These are phyloP conservation scores for Colletotrichum navitas DNA, from an alignment of 2,329 filamentous ascomycete genomes.

Conservation along the genomic window DNA sequence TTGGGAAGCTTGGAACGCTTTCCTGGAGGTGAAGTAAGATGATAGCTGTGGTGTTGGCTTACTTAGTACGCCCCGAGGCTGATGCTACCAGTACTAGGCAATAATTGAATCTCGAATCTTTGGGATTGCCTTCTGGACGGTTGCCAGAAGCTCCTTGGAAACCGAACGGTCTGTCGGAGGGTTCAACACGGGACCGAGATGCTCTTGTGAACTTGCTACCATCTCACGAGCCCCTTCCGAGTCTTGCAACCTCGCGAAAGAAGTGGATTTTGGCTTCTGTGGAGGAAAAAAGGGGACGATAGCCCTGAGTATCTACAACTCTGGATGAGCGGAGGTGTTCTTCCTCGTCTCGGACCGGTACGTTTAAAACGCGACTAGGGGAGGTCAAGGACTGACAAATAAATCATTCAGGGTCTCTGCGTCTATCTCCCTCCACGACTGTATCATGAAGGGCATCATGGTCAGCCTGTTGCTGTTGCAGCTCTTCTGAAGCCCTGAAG, in stretches of 20 bases:
- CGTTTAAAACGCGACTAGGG: background rate
- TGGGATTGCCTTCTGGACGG: background rate
- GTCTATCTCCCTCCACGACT: too few relatives aligned
- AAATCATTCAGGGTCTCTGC: too few relatives aligned
- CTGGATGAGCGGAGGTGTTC: background rate
- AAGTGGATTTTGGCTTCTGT: background rate
- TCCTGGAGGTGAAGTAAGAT: background rate
- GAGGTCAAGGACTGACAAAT: background rate
- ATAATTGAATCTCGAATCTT: background rate
- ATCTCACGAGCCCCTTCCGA: background rate
- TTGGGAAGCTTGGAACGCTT: background rate
- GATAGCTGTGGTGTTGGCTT: background rate
- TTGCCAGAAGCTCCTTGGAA: background rate
- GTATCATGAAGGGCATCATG: background rate
- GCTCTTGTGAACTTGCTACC: background rate
- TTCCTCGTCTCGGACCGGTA: background rate
- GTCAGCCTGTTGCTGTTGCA: background rate
- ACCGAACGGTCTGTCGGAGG: background rate
- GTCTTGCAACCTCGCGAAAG: background rate
- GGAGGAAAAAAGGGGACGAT: background rate
- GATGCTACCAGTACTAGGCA: background rate
- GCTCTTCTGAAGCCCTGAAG: background rate
- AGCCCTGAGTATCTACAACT: background rate
- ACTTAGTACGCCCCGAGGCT: background rate
- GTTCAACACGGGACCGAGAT: background rate